These are phyloP conservation scores for Auricularia heimuer DNA, from an alignment of 768 basidiomycete genomes.

Conservation along the genomic window DNA sequence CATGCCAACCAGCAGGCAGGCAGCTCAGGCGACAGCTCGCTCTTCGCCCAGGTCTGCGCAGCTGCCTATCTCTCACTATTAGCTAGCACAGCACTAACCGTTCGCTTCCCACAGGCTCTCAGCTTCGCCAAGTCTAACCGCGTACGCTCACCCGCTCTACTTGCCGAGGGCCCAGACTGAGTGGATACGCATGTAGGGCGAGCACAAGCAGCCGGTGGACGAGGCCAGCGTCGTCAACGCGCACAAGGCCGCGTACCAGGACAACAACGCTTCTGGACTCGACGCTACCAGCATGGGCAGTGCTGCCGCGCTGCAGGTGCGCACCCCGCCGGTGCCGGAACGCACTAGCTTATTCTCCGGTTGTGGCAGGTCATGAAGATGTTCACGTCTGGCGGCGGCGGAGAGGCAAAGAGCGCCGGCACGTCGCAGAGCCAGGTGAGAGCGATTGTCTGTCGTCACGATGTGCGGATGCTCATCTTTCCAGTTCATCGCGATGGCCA, in stretches of 20 bases:
- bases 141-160: slow-evolving; percentile 23
- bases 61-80: neutral
- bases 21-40: slow-evolving; percentile 39
- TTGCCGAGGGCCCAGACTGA: slow-evolving; percentile 2
- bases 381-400: slow-evolving; percentile 49
- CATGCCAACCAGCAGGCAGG: slow-evolving; percentile 42
- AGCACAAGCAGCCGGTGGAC: slow-evolving; percentile 52
- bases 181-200: slow-evolving; percentile 23
- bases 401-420: slow-evolving; percentile 28
- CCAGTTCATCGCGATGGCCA: slow-evolving; percentile 74
- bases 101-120: slow-evolving; percentile 29
- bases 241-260: slow-evolving; percentile 52
- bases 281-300: slow-evolving; percentile 57
- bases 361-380: slow-evolving; percentile 46
- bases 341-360: neutral
- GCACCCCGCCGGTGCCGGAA: slow-evolving; percentile 2
- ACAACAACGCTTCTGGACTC: slow-evolving; percentile 41
- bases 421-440: slow-evolving; percentile 21
- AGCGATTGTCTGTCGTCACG: no score
- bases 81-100: neutral
- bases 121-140: slow-evolving; percentile 42
- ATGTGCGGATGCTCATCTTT: no score
- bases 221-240: slow-evolving; percentile 53
- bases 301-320: slow-evolving; percentile 68
- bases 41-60: slow-evolving; percentile 34